Conservation (phyloP, 164 flowering plant species). For the Buxus sempervirens region DNA sequence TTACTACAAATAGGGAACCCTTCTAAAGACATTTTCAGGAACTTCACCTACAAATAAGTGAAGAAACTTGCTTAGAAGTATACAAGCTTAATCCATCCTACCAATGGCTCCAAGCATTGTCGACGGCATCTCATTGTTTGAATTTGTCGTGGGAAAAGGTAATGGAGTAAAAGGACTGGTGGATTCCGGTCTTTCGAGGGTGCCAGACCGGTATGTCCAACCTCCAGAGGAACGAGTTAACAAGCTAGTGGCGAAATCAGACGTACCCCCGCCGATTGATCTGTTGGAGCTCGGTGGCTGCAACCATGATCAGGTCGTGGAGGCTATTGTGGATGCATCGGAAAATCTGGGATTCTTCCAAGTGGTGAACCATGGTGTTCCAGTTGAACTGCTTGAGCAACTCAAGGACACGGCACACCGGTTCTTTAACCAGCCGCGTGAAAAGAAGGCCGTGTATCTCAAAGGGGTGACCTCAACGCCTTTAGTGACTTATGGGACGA, state of each 20-base stretch:
- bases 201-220: constrained; percentile 32
- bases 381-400: constrained; percentile 31
- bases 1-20: too few species aligned
- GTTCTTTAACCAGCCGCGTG: constrained; percentile 31
- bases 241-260: constrained; percentile 2
- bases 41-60: too few species aligned
- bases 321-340: constrained; percentile 24
- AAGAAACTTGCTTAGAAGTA: too few species aligned
- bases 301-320: constrained; percentile 23
- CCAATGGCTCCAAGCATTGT: constrained; percentile 23
- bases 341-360: constrained; percentile 45
- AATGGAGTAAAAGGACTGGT: constrained; percentile 43
- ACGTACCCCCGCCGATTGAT: constrained; percentile 23
- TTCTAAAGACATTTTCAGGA: too few species aligned
- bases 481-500: constrained; percentile 35
- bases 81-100: too few species aligned
- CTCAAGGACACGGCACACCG: constrained; percentile 29
- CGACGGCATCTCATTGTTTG: constrained; percentile 17
- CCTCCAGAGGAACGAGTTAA: constrained; percentile 29
- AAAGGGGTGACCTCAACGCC: constrained; percentile 32
- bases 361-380: constrained; percentile 42
- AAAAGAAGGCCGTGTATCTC: constrained; percentile 32
- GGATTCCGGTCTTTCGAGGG: too few species aligned
- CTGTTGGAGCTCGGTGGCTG: constrained; percentile 32
- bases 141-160: constrained; percentile 37